A percentile compares a stretch with the other conserved stretches of the same genome.
Evolutionary conservation across 306 rosid genomes (phyloP).

Genomic region (Alnus rubra): DNA sequence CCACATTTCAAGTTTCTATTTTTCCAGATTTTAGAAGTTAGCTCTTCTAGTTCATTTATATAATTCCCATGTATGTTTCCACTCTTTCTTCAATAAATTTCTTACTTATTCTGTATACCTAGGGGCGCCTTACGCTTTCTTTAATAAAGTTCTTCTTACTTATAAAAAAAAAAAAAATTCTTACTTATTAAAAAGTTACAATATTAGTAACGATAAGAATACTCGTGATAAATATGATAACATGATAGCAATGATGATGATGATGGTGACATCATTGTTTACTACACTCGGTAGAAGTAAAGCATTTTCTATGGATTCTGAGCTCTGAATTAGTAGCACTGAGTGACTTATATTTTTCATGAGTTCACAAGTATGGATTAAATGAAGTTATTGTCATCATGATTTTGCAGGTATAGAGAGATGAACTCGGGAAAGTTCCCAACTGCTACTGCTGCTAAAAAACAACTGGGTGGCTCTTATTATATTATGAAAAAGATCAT

Average conservation of each 20-base stretch:
- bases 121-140: too few species aligned
- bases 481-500: slow-evolving; percentile 51
- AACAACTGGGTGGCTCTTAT: slow-evolving; percentile 64
- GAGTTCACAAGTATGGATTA: neutral
- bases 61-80: neutral
- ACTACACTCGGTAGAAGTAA: neutral
- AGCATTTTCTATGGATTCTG: neutral
- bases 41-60: neutral
- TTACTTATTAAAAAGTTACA: neutral
- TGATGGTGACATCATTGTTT: neutral
- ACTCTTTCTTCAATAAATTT: neutral
- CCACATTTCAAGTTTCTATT: neutral
- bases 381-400: neutral
- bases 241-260: neutral
- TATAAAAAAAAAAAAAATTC: too few species aligned
- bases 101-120: too few species aligned
- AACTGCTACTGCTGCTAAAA: neutral
- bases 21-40: neutral
- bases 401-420: slow-evolving; percentile 53
- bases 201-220: neutral
- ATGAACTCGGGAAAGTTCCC: slow-evolving; percentile 68
- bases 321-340: neutral
- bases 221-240: neutral
- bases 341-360: neutral
- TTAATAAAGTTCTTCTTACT: too few species aligned